Conservation (phyloP, 768 basidiomycete genomes). For the Phylloporus rhodoxanthus region DNA sequence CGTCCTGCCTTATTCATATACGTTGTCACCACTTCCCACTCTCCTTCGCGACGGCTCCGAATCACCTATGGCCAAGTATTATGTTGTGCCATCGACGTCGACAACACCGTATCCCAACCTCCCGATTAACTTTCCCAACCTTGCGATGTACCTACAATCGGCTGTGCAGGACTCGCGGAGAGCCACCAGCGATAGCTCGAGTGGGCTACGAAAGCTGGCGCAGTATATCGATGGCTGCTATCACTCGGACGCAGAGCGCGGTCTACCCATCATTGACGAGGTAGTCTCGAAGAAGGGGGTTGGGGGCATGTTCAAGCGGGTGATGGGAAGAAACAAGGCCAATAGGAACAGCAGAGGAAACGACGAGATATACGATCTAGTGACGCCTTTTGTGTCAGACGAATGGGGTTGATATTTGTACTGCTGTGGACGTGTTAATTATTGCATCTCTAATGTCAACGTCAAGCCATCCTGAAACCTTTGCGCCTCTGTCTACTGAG, state of each 20-base stretch:
- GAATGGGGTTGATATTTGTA: conserved; percentile 51
- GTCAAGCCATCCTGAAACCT: not conserved
- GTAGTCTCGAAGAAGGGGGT: conserved; percentile 39
- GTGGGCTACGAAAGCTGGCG: conserved; percentile 59
- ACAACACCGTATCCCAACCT: conserved; percentile 61
- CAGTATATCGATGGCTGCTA: conserved; percentile 67
- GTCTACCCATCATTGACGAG: conserved; percentile 22
- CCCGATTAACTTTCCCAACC: conserved; percentile 69
- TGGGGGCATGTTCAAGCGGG: conserved; percentile 53
- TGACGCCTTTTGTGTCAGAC: conserved; percentile 76
- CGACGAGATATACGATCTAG: conserved; percentile 75
- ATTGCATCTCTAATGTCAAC: conserved; percentile 7
- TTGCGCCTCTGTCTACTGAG: conserved; percentile 49
- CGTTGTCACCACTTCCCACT: conserved; percentile 50
- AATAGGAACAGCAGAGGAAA: conserved; percentile 52
- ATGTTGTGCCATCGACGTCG: conserved; percentile 59
- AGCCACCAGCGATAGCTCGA: conserved; percentile 53
- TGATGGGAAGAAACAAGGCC: conserved; percentile 47
- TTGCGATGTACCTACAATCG: conserved; percentile 70
- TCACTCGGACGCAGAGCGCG: conserved; percentile 37
- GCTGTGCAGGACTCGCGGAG: conserved; percentile 64
- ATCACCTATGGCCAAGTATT: conserved; percentile 58
- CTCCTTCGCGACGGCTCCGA: conserved; percentile 62
- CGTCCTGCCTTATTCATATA: conserved; percentile 68
- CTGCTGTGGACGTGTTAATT: not conserved